phyloP scores from a whole-genome alignment of 2,329 filamentous ascomycete species.

The Claviceps arundinis region DNA sequence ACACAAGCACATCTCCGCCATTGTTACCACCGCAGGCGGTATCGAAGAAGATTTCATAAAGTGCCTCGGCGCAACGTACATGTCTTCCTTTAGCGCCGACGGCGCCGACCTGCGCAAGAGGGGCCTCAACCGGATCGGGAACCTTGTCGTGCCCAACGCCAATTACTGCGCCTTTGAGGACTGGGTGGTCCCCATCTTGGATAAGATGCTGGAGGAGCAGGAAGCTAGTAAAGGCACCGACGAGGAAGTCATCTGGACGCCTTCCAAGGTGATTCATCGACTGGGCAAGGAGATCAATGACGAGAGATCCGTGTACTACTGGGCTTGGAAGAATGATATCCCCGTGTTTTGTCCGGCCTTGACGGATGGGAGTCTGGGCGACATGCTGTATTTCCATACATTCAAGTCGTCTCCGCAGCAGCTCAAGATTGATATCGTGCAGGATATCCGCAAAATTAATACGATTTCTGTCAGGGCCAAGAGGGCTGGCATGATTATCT shows the following conservation, averaged over 20 bases:
- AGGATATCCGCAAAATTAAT: conserved; percentile 88
- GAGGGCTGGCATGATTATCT: conserved; percentile 84
- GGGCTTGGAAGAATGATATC: conserved; percentile 94
- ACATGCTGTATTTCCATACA: conserved; percentile 98
- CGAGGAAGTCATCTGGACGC: conserved; percentile 76
- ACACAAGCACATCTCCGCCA: conserved; percentile 80
- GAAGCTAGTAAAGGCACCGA: conserved; percentile 60
- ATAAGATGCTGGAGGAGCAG: conserved; percentile 87
- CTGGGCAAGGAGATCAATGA: conserved; percentile 91
- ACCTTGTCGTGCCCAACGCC: conserved; percentile 86
- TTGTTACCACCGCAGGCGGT: conserved; percentile 91
- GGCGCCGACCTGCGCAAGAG: conserved; percentile 69
- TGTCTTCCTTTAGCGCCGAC: conserved; percentile 68
- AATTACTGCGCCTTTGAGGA: conserved; percentile 96
- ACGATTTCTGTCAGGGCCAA: conserved; percentile 80
- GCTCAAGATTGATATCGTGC: conserved; percentile 79
- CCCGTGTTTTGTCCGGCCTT: conserved; percentile 94
- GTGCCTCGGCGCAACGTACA: conserved; percentile 86
- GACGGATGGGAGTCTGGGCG: conserved; percentile 87
- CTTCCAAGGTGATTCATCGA: conserved; percentile 78
- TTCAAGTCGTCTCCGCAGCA: conserved; percentile 77
- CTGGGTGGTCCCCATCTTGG: conserved; percentile 92
- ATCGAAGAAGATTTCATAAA: conserved; percentile 98
- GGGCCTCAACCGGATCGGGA: conserved; percentile 91
- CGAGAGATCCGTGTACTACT: conserved; percentile 85